phyloP scores from a whole-genome alignment of 2,329 filamentous ascomycete species.

The Colletotrichum tamarilloi region DNA sequence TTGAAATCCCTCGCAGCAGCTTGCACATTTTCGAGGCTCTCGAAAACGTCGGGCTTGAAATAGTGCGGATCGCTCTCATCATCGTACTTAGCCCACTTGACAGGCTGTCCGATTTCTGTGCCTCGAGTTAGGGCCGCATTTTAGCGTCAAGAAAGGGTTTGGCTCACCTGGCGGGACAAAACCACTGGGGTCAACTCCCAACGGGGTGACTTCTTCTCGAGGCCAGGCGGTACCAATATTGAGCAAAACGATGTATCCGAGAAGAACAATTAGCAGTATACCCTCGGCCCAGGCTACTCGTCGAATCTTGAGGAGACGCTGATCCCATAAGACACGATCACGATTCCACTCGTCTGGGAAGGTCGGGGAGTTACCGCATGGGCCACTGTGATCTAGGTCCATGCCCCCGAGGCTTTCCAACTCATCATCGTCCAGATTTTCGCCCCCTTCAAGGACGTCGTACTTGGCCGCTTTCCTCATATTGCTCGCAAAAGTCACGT shows the following conservation, averaged over 20 bases:
- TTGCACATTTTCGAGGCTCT: conserved; percentile 17
- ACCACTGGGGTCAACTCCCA: conserved; percentile 21
- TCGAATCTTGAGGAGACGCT: neutral
- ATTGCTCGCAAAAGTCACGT: neutral
- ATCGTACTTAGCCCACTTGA: conserved; percentile 27
- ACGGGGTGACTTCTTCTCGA: neutral
- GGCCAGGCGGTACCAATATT: neutral
- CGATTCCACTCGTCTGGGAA: conserved; percentile 27
- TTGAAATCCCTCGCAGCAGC: conserved; percentile 19
- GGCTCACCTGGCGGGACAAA: conserved; percentile 18
- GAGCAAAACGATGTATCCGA: neutral
- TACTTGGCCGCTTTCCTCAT: conserved; percentile 4
- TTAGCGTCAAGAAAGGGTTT: neutral
- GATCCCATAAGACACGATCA: conserved; percentile 9
- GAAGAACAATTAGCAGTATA: neutral
- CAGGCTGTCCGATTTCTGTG: conserved; percentile 18
- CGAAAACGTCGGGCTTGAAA: conserved; percentile 20
- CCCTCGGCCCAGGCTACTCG: conserved; percentile 7
- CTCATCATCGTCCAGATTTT: conserved; percentile 5
- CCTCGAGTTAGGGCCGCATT: neutral
- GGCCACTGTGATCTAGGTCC: neutral
- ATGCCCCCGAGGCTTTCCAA: conserved; percentile 7
- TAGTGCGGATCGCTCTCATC: conserved; percentile 19
- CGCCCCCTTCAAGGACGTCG: neutral
- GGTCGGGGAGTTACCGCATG: neutral